phyloP scores from a whole-genome alignment of 495 filamentous ascomycete genomes.

The Penicillium waksmanii region DNA sequence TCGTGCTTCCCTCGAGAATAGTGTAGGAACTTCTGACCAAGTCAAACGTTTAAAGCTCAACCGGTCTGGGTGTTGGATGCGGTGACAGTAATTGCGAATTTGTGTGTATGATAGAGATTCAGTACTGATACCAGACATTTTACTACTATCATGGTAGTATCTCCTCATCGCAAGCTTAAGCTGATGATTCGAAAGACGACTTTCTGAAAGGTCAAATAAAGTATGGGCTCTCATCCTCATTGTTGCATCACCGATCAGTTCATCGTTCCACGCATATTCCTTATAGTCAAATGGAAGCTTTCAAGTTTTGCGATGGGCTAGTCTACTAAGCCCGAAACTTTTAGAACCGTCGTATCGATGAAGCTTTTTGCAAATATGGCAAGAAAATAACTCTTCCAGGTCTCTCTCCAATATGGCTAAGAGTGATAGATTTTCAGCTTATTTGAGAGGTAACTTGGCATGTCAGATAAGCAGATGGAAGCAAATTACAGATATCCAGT shows the following conservation, averaged over 20 bases:
- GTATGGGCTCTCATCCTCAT: background rate
- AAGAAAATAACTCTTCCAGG: slow-evolving; percentile 6
- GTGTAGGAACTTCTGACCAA: background rate
- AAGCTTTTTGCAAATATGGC: slow-evolving; percentile 11
- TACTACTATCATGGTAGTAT: background rate
- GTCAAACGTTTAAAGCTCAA: too few relatives aligned
- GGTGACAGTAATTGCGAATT: background rate
- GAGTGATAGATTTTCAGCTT: slow-evolving; percentile 2
- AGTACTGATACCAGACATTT: background rate
- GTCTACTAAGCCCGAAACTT: slow-evolving; percentile 5
- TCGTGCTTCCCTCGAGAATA: background rate
- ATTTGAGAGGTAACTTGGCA: background rate
- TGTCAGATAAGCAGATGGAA: background rate
- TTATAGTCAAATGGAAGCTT: background rate
- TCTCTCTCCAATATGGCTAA: slow-evolving; percentile 8
- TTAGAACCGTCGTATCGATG: slow-evolving; percentile 12
- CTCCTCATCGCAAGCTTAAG: background rate
- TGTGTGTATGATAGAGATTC: background rate
- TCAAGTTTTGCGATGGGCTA: background rate
- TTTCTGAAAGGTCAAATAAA: background rate
- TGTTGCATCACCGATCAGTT: background rate
- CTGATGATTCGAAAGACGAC: background rate
- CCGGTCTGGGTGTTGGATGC: too few relatives aligned
- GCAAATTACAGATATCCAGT: background rate
- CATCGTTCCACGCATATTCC: background rate